Percentiles rank a stretch among this genome's conserved stretches.
These are phyloP conservation scores for Rubus parviflorus DNA, from an alignment of 306 rosid genomes.

Conservation along the genomic window DNA sequence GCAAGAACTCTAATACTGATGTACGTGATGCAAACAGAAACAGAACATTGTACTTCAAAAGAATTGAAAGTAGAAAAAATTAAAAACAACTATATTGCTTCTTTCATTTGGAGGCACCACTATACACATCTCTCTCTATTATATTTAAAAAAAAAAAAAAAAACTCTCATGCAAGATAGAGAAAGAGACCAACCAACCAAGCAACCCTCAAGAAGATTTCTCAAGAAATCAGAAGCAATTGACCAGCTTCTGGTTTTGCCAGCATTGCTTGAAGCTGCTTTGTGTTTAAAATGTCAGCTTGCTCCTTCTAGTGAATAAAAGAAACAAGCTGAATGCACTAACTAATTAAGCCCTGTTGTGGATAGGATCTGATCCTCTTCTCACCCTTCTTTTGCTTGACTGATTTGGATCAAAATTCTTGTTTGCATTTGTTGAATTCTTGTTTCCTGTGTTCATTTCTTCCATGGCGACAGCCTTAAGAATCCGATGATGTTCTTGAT, in stretches of 20 bases:
- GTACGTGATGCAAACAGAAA: constrained; percentile 36
- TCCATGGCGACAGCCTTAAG: constrained; percentile 35
- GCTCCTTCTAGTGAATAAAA: constrained; percentile 28
- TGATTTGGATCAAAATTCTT: constrained; percentile 61
- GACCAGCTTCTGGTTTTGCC: constrained; percentile 41
- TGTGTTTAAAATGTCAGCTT: constrained; percentile 30
- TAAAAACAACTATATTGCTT: constrained; percentile 26
- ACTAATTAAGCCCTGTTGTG: constrained; percentile 60
- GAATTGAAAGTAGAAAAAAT: constrained; percentile 8
- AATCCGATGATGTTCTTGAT: constrained; percentile 42
- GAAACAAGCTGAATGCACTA: constrained; percentile 22
- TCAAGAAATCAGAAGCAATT: constrained; percentile 38
- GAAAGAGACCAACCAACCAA: constrained; percentile 24
- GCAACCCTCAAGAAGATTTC: constrained; percentile 33
- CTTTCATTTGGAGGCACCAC: constrained; percentile 39
- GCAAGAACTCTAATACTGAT: constrained; percentile 28
- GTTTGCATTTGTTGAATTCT: constrained; percentile 39
- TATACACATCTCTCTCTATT: constrained; percentile 49
- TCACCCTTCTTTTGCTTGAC: constrained; percentile 77
- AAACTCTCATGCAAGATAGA: constrained; percentile 28
- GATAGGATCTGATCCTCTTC: constrained; percentile 93
- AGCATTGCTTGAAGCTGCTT: constrained; percentile 35
- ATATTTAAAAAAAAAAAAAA: constrained; percentile 4
- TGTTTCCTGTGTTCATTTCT: constrained; percentile 42
- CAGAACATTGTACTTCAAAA: constrained; percentile 28